These are phyloP conservation scores for Beauveria asiatica DNA, from an alignment of 2,329 filamentous ascomycete genomes.

Conservation along the genomic window DNA sequence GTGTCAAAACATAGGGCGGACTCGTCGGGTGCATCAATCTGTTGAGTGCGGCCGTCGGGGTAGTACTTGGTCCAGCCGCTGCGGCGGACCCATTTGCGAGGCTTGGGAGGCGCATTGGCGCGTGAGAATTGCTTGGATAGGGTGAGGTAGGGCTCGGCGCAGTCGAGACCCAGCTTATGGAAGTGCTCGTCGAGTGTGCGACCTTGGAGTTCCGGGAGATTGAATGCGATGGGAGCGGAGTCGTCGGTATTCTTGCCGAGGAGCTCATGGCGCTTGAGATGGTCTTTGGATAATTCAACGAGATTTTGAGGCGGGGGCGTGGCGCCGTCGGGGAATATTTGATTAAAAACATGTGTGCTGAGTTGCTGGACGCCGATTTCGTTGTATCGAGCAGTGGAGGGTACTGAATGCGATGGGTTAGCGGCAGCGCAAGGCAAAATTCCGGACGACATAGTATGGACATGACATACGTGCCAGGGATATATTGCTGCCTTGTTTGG, in stretches of 20 bases:
- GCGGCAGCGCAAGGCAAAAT: background rate
- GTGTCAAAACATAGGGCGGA: conserved; percentile 86
- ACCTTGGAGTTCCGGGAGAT: conserved; percentile 73
- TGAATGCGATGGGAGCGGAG: conserved; percentile 68
- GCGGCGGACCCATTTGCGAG: conserved; percentile 62
- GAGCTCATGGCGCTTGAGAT: conserved; percentile 77
- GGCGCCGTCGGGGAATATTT: conserved; percentile 62
- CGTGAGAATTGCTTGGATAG: conserved; percentile 67
- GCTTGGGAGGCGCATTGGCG: conserved; percentile 49
- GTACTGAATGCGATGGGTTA: conserved; percentile 25
- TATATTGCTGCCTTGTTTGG: conserved; percentile 10
- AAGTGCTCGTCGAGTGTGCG: conserved; percentile 89
- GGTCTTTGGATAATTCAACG: conserved; percentile 70
- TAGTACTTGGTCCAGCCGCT: conserved; percentile 96
- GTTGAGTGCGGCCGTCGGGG: conserved; percentile 59
- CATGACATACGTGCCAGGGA: conserved; percentile 33
- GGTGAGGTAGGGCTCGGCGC: conserved; percentile 73
- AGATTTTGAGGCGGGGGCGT: conserved; percentile 59
- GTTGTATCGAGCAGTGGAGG: conserved; percentile 65
- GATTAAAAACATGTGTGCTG: conserved; percentile 70
- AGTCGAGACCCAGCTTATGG: conserved; percentile 74
- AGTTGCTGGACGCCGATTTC: conserved; percentile 93
- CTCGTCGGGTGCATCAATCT: conserved; percentile 70
- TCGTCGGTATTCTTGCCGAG: conserved; percentile 84
- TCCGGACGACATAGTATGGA: background rate